A percentile compares a stretch with the other conserved stretches of the same genome.
Conservation (phyloP, 23 red algal genomes). For the Gracilaria domingensis region DNA sequence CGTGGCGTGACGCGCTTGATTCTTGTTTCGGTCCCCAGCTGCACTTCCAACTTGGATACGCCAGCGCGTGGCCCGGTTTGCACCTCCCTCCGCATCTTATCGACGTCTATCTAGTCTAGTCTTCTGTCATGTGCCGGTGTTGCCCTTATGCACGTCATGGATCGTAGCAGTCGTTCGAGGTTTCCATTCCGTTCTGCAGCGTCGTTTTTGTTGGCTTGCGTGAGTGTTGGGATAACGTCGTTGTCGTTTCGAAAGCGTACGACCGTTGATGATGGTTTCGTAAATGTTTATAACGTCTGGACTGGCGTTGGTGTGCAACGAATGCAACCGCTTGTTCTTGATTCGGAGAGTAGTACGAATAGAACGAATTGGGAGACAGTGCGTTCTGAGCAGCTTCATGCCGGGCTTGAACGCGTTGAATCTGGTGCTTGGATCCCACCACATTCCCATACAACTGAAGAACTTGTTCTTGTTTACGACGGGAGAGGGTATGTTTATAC, state of each 20-base stretch:
- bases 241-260: neutral
- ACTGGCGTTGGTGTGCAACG: constrained; percentile 9
- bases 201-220: neutral
- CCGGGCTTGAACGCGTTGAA: constrained; percentile 49
- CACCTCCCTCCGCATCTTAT: too few relatives aligned
- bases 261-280: neutral
- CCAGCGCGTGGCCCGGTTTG: too few relatives aligned
- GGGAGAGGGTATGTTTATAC: constrained; percentile 13
- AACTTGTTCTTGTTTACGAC: constrained; percentile 39
- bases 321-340: constrained; percentile 1
- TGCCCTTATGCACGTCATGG: neutral
- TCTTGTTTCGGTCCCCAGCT: too few relatives aligned
- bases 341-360: constrained; percentile 36
- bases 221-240: neutral
- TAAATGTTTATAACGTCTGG: neutral
- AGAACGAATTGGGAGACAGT: constrained; percentile 52
- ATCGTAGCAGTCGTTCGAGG: neutral
- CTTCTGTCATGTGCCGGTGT: too few relatives aligned
- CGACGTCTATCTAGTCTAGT: too few relatives aligned
- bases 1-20: neutral
- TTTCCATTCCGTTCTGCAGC: neutral
- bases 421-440: constrained; percentile 38
- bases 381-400: neutral
- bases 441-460: constrained; percentile 45
- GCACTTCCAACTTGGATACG: too few relatives aligned